Percentiles rank a stretch among this genome's conserved stretches.
Evolutionary conservation across 106 monocot species (phyloP).

Genomic region (Allium fistulosum): DNA sequence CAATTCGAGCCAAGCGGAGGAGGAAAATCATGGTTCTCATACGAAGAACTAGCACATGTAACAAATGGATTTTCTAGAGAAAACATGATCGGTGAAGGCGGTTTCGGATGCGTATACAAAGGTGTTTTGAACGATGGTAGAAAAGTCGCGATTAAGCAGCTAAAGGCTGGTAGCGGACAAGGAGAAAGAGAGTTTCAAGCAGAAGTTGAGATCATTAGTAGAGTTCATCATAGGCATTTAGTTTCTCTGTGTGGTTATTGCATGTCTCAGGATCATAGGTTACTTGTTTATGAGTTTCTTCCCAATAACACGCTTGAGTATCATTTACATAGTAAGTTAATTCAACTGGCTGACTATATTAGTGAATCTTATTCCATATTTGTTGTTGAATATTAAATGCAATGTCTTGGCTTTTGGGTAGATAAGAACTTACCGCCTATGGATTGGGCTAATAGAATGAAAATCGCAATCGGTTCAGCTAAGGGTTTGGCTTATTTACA

Average conservation of each 20-base stretch:
- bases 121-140: conserved; percentile 63
- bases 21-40: conserved; percentile 48
- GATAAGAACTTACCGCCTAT: conserved; percentile 36
- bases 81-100: conserved; percentile 78
- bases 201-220: conserved; percentile 88
- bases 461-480: conserved; percentile 71
- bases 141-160: conserved; percentile 72
- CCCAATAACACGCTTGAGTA: conserved; percentile 80
- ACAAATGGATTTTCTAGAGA: conserved; percentile 56
- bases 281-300: conserved; percentile 78
- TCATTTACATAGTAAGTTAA: conserved; percentile 71
- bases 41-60: conserved; percentile 55
- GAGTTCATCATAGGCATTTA: conserved; percentile 79
- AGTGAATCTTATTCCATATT: not conserved
- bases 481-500: conserved; percentile 85
- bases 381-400: not conserved
- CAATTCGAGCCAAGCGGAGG: conserved; percentile 10
- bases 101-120: conserved; percentile 86
- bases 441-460: conserved; percentile 78
- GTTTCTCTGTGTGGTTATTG: conserved; percentile 81
- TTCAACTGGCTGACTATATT: not conserved
- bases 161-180: conserved; percentile 76
- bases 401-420: conserved; percentile 10
- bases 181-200: conserved; percentile 91
- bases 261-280: conserved; percentile 53